These are phyloP conservation scores for Sordariomycetes sp. DNA, from an alignment of 2,329 filamentous ascomycete genomes.

Conservation along the genomic window DNA sequence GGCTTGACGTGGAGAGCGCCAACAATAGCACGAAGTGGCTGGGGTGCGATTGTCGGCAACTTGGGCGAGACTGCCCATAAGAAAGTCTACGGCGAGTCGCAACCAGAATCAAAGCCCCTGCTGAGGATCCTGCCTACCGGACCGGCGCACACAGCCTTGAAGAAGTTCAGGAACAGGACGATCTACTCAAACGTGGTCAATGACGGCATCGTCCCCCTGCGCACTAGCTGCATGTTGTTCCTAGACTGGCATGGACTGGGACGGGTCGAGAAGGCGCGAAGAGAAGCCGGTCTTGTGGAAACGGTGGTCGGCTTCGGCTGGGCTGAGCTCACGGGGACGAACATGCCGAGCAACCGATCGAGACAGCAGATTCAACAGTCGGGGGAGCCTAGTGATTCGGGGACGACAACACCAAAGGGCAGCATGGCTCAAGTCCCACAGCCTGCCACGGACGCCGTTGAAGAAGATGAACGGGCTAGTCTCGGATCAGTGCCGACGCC, in stretches of 20 bases:
- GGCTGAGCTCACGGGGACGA: slow-evolving; percentile 79
- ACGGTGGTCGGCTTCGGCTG: slow-evolving; percentile 91
- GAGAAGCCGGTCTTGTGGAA: slow-evolving; percentile 86
- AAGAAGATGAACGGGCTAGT: slow-evolving; percentile 57
- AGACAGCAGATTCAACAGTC: slow-evolving; percentile 25
- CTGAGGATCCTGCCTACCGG: slow-evolving; percentile 84
- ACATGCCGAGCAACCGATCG: slow-evolving; percentile 36
- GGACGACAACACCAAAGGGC: slow-evolving; percentile 23
- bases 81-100: slow-evolving; percentile 46
- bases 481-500: slow-evolving; percentile 33
- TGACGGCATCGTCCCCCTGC: slow-evolving; percentile 88
- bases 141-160: slow-evolving; percentile 77
- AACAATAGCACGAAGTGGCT: slow-evolving; percentile 74
- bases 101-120: slow-evolving; percentile 80
- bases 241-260: slow-evolving; percentile 93
- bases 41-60: slow-evolving; percentile 79
- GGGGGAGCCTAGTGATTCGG: slow-evolving; percentile 18
- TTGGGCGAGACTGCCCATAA: slow-evolving; percentile 61
- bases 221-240: slow-evolving; percentile 93
- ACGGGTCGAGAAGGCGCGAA: slow-evolving; percentile 84
- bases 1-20: slow-evolving; percentile 91
- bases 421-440: slow-evolving; percentile 57
- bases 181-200: slow-evolving; percentile 97
- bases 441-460: slow-evolving; percentile 54
- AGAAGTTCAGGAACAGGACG: slow-evolving; percentile 83